These are phyloP conservation scores for Fomes fomentarius DNA, from an alignment of 1,284 basidiomycete genomes.

Conservation along the genomic window DNA sequence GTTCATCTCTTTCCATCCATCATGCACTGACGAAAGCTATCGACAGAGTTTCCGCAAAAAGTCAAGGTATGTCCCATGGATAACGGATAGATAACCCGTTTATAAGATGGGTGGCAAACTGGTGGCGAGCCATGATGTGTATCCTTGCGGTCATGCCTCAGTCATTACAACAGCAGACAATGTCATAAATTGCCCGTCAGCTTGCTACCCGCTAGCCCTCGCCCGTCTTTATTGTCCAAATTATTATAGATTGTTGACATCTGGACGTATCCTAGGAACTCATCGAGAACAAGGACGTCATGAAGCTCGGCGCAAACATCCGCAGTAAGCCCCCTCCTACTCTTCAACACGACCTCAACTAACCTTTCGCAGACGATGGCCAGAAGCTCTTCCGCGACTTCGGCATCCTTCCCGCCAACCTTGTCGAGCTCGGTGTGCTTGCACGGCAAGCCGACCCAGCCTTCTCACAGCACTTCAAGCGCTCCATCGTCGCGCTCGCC, in stretches of 20 bases:
- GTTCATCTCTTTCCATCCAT: constrained; percentile 4
- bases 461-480: constrained; percentile 40
- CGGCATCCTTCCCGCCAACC: constrained; percentile 51
- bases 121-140: no score
- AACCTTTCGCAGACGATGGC: constrained; percentile 51
- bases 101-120: no score
- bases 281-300: constrained; percentile 47
- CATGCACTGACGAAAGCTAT: background rate
- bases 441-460: constrained; percentile 50
- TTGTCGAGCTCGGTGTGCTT: constrained; percentile 60
- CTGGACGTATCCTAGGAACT: constrained; percentile 43
- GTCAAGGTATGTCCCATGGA: constrained; percentile 40
- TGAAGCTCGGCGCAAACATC: constrained; percentile 66
- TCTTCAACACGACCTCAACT: background rate
- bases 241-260: no score
- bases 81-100: no score
- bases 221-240: no score
- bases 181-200: no score
- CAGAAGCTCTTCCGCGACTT: constrained; percentile 63
- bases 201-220: no score
- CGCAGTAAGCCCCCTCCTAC: constrained; percentile 42
- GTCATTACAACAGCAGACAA: no score
- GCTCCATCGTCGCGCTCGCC: constrained; percentile 55
- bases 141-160: no score
- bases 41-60: constrained; percentile 44